Evolutionary conservation across 2,329 filamentous ascomycete genomes (phyloP).

Genomic region (Colletotrichum agaves): DNA sequence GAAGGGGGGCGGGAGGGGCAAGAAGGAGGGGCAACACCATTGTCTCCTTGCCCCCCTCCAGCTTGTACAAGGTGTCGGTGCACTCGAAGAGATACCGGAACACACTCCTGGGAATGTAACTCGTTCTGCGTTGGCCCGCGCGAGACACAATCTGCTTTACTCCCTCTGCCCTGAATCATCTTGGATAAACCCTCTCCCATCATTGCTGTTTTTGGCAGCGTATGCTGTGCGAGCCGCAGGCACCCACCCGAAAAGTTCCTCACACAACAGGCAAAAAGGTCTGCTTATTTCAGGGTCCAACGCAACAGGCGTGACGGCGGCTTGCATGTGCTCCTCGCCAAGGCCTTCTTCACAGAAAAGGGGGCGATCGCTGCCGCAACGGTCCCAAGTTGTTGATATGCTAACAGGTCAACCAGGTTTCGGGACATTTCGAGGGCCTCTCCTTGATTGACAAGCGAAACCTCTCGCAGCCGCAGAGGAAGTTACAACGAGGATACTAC

Average conservation of each 20-base stretch:
- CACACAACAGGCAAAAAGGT: background rate
- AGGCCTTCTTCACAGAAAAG: slow-evolving; percentile 15
- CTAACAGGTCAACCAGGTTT: background rate
- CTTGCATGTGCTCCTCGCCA: slow-evolving; percentile 35
- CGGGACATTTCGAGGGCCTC: slow-evolving; percentile 24
- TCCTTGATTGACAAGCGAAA: slow-evolving; percentile 17
- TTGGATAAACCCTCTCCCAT: background rate
- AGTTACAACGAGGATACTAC: slow-evolving; percentile 4
- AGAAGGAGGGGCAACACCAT: background rate
- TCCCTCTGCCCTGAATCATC: background rate
- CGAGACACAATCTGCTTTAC: background rate
- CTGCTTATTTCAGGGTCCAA: slow-evolving; percentile 35
- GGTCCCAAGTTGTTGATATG: slow-evolving; percentile 22
- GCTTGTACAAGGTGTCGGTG: background rate
- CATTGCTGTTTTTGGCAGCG: slow-evolving; percentile 1
- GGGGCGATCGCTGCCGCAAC: slow-evolving; percentile 33
- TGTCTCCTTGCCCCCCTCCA: background rate
- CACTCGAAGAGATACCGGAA: background rate
- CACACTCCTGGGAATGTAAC: background rate
- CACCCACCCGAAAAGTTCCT: background rate
- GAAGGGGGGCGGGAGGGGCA: background rate
- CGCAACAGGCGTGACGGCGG: slow-evolving; percentile 28
- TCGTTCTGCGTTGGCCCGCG: slow-evolving; percentile 1
- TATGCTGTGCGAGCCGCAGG: slow-evolving; percentile 16
- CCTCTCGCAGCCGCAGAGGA: slow-evolving; percentile 15